phyloP scores from a whole-genome alignment of 164 flowering plant species.

The Umbilicus rupestris region DNA sequence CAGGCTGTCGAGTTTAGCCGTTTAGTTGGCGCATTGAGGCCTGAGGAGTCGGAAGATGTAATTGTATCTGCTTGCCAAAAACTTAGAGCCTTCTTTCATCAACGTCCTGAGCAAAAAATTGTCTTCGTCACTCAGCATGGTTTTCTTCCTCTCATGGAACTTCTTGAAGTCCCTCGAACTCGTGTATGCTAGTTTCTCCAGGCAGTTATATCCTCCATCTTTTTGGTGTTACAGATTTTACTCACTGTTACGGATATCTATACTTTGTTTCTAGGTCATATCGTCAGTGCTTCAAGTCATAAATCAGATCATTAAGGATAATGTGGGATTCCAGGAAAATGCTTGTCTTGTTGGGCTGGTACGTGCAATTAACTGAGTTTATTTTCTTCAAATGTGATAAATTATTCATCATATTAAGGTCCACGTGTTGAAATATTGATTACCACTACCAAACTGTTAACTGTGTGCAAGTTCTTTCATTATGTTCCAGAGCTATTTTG shows the following conservation, averaged over 20 bases:
- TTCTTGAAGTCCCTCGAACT: constrained; percentile 75
- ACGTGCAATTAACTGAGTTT: constrained; percentile 26
- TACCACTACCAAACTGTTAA: not conserved
- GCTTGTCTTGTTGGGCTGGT: constrained; percentile 96
- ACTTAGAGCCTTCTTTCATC: constrained; percentile 68
- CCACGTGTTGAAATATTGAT: not conserved
- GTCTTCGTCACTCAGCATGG: constrained; percentile 86
- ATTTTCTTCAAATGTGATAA: not conserved
- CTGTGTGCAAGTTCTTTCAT: not conserved
- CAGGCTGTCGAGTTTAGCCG: constrained; percentile 94
- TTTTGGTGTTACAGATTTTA: not conserved
- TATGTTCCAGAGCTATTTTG: not conserved
- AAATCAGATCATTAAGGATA: constrained; percentile 83
- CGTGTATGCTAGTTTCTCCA: constrained; percentile 41
- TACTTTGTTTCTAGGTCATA: constrained; percentile 50
- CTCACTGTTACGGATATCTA: not conserved
- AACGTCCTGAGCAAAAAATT: constrained; percentile 86
- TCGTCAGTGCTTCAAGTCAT: constrained; percentile 88
- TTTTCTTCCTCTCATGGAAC: constrained; percentile 80
- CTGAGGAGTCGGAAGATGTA: constrained; percentile 88
- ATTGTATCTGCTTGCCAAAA: constrained; percentile 88
- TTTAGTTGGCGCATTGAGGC: constrained; percentile 69
- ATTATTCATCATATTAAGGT: not conserved
- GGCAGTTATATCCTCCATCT: not conserved
- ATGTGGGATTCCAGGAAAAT: constrained; percentile 81